Evolutionary conservation across 352 stramenopile species (phyloP).

Genomic region (Globisporangium sylvaticum): DNA sequence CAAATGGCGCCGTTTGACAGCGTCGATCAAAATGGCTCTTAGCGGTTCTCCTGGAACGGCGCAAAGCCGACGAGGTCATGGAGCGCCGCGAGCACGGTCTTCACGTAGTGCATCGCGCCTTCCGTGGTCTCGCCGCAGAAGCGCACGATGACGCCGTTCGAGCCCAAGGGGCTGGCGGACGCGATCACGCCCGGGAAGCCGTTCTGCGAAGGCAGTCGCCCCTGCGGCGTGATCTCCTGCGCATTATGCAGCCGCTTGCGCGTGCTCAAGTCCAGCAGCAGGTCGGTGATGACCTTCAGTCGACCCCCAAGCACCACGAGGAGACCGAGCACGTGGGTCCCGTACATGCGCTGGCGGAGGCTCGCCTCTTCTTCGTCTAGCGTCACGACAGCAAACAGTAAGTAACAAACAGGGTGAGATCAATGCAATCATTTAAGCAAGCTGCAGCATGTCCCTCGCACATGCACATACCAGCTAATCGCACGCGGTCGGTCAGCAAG

Average conservation of each 20-base stretch:
- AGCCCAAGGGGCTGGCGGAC: conserved; percentile 65
- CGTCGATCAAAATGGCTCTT: background rate
- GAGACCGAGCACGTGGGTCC: conserved; percentile 67
- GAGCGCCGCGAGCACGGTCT: conserved; percentile 53
- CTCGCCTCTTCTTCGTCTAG: conserved; percentile 67
- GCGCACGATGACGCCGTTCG: conserved; percentile 63
- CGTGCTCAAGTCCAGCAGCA: conserved; percentile 57
- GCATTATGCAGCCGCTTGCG: conserved; percentile 74
- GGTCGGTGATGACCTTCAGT: conserved; percentile 45
- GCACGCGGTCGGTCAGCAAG: conserved; percentile 65
- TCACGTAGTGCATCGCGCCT: conserved; percentile 54
- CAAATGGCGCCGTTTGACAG: background rate
- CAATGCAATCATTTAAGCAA: background rate
- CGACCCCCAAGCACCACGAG: conserved; percentile 61
- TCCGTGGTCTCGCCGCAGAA: conserved; percentile 68
- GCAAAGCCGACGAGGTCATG: conserved; percentile 50
- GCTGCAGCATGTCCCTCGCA: background rate
- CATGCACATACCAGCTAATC: conserved; percentile 40
- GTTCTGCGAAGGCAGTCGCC: conserved; percentile 41
- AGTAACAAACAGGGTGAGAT: background rate
- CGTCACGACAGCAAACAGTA: background rate
- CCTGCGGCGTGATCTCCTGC: conserved; percentile 69
- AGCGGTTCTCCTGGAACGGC: conserved; percentile 79
- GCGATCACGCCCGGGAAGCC: conserved; percentile 53
- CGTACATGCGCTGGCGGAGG: conserved; percentile 69